Conservation (phyloP, 345 rosid species). For the Pugionium dolabratum region DNA sequence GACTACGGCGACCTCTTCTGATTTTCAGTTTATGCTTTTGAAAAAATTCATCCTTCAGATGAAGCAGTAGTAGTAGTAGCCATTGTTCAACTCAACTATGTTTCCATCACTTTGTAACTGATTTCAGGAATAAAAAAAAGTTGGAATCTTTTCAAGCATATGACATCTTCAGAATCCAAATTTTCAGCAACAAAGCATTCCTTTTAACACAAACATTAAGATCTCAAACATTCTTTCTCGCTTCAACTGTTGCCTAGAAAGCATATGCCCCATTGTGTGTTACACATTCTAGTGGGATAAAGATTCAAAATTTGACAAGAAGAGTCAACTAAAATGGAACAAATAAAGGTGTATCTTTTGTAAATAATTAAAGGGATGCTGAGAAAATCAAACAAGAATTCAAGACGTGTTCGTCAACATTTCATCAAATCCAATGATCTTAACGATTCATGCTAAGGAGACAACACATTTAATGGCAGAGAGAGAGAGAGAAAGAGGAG, state of each 20-base stretch:
- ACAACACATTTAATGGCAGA: slow-evolving; percentile 21
- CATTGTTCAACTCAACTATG: slow-evolving; percentile 14
- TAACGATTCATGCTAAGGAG: slow-evolving; percentile 24
- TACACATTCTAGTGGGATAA: too few relatives aligned
- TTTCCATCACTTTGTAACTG: background rate
- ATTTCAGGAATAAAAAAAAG: too few relatives aligned
- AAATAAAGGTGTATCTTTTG: background rate
- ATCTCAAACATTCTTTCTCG: too few relatives aligned
- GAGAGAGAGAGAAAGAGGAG: background rate
- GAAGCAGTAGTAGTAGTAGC: slow-evolving; percentile 27
- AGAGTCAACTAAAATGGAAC: background rate
- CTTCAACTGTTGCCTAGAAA: too few relatives aligned
- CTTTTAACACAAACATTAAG: too few relatives aligned
- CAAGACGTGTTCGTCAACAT: slow-evolving; percentile 9
- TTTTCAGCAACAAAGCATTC: too few relatives aligned
- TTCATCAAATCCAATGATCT: background rate
- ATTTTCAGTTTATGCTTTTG: slow-evolving; percentile 7
- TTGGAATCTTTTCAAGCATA: too few relatives aligned
- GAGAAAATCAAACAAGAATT: slow-evolving; percentile 6
- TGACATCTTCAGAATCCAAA: too few relatives aligned
- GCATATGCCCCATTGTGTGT: too few relatives aligned
- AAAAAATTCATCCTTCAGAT: slow-evolving; percentile 37
- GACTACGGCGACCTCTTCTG: slow-evolving; percentile 41
- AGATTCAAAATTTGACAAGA: too few relatives aligned
- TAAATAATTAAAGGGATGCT: background rate